Evolutionary conservation across 2,329 filamentous ascomycete species (phyloP).

Genomic region (Phialophora chinensis): DNA sequence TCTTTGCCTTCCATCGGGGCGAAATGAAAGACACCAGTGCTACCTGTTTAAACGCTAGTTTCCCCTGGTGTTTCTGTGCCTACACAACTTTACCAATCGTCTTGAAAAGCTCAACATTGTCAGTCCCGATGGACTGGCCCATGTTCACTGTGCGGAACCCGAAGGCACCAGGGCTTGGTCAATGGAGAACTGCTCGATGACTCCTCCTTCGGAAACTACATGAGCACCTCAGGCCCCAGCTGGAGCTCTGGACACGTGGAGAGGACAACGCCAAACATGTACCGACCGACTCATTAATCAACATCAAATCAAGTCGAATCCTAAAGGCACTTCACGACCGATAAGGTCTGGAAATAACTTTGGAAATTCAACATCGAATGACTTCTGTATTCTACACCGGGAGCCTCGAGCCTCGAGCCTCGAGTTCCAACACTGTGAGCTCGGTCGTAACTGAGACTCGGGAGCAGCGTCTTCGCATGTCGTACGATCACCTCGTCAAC

Average conservation of each 20-base stretch:
- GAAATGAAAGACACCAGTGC: too few species aligned
- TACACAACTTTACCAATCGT: too few species aligned
- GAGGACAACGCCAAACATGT: not conserved
- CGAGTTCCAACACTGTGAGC: not conserved
- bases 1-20: too few species aligned
- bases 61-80: too few species aligned
- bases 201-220: not conserved
- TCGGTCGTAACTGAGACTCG: too few species aligned
- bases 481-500: constrained; percentile 7
- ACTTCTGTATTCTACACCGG: not conserved
- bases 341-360: not conserved
- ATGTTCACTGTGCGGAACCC: too few species aligned
- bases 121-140: too few species aligned
- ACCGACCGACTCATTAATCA: not conserved
- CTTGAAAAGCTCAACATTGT: too few species aligned
- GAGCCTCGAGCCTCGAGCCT: not conserved
- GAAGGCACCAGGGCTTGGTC: too few species aligned
- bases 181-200: too few species aligned
- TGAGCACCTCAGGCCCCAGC: not conserved
- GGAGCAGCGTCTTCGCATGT: not conserved
- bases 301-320: not conserved
- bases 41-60: too few species aligned
- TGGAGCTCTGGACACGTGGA: not conserved
- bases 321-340: not conserved
- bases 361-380: not conserved